Base-by-base conservation (phyloP, 2,329 filamentous ascomycete species). In the Dactylellina cionopaga region DNA sequence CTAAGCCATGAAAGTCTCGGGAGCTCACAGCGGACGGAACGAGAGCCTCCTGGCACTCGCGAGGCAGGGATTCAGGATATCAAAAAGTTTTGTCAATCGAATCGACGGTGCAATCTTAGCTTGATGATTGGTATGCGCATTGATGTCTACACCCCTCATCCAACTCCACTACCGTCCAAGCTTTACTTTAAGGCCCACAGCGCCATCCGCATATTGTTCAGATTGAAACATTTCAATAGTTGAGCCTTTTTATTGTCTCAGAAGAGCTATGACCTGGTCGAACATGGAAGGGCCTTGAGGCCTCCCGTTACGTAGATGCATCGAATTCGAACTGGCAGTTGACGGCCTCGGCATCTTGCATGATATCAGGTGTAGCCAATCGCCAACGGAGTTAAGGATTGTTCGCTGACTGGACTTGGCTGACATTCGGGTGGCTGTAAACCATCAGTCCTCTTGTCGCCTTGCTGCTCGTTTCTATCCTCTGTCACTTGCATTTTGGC, bases 191-290 rank as follows among this genome's bases (percentile, higher is more conserved):
- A n/a, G 27, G 15, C 24, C 25, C 46, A 31, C 46, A 29, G 5
- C n/a, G 15, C 4, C 17, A 43, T 19, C 5, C 27, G 46, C 27
- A 51, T 27, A 17, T 6, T 4, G 41, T 39, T 62, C 35, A 51
- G 24, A 22, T 51, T 62, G 46, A 63, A 44, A 63, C 58, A 54
- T 43, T 63, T 25, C 35, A 35, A 63, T 63, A 63, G n/a, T 13
- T 33, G 17, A 52, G 25, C 35, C 15, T 24, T 54, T 54, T 22
- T 63, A 63, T 63, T 63, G 58, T 63, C 58, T 63, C 58, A 63
- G 22, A 63, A 9, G 22, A 15, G 43, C 7, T n/a, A 7, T 31
- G n/a, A 24, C 44, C 25, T 9, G 24, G 15, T 3, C 46, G n/a
- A n/a, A n/a, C n/a, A n/a, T n/a, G n/a, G n/a, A n/a, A n/a, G n/a